Conservation (phyloP, 2,329 filamentous ascomycete genomes). For the Nothophoma quercina region DNA sequence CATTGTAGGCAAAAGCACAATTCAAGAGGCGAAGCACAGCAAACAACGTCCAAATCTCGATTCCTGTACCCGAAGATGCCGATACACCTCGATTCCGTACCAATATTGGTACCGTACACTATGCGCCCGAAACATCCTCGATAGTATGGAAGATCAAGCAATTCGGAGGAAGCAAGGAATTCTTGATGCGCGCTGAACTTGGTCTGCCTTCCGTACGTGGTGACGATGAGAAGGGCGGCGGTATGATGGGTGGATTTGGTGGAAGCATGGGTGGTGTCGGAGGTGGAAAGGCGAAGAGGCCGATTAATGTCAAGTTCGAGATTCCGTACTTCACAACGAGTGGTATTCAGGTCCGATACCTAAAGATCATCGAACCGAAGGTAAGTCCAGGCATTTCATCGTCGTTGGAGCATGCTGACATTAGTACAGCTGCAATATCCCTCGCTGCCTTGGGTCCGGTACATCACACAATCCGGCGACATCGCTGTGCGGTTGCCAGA, state of each 20-base stretch:
- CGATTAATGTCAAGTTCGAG: slow-evolving; percentile 99
- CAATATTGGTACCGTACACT: slow-evolving; percentile 96
- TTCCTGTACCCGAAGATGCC: slow-evolving; percentile 96
- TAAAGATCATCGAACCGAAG: slow-evolving; percentile 99
- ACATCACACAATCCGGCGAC: slow-evolving; percentile 97
- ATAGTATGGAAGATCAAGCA: slow-evolving; percentile 99
- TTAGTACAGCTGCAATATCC: slow-evolving; percentile 88
- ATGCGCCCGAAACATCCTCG: slow-evolving; percentile 94
- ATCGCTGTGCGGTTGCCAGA: slow-evolving; percentile 96
- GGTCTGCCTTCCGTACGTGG: slow-evolving; percentile 92
- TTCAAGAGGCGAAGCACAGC: slow-evolving; percentile 98
- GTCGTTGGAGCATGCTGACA: slow-evolving; percentile 14
- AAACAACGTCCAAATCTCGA: slow-evolving; percentile 98
- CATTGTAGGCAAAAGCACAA: slow-evolving; percentile 78
- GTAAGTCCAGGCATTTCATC: slow-evolving; percentile 60
- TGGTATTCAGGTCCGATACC: slow-evolving; percentile 95
- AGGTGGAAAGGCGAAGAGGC: slow-evolving; percentile 85
- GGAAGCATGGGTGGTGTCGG: slow-evolving; percentile 94
- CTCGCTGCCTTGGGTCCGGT: slow-evolving; percentile 95
- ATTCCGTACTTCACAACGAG: slow-evolving; percentile 99
- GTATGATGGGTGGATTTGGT: slow-evolving; percentile 97
- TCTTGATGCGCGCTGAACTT: slow-evolving; percentile 96
- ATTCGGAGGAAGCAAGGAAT: slow-evolving; percentile 97
- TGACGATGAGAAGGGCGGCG: slow-evolving; percentile 92
- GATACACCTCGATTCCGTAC: slow-evolving; percentile 96